Percentiles rank a stretch among this genome's conserved stretches.
These are phyloP conservation scores for Chlorella variabilis DNA, from an alignment of 163 green algal species.

Conservation along the genomic window DNA sequence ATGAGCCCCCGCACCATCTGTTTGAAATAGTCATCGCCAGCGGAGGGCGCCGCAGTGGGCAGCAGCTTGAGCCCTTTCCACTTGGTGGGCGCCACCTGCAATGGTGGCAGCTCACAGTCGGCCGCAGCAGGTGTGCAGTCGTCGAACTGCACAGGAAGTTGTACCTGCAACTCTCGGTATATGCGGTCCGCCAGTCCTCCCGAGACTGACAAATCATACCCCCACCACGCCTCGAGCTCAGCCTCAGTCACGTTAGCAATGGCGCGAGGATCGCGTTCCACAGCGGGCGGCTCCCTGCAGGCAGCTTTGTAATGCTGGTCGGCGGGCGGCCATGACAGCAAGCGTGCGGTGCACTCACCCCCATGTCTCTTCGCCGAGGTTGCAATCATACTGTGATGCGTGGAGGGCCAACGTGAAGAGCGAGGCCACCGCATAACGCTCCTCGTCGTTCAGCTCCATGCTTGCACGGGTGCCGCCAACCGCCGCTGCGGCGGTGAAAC, in stretches of 20 bases:
- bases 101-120: no score
- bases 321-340: neutral
- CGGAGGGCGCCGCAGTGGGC: slow-evolving; percentile 35
- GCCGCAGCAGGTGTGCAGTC: neutral
- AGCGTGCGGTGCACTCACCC: slow-evolving; percentile 22
- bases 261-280: slow-evolving; percentile 7
- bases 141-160: neutral
- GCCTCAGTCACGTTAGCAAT: slow-evolving; percentile 23
- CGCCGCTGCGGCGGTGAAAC: no score
- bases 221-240: slow-evolving; percentile 70
- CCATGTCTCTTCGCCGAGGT: slow-evolving; percentile 13
- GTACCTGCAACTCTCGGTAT: slow-evolving; percentile 38
- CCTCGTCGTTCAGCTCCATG: slow-evolving; percentile 42
- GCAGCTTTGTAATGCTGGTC: neutral
- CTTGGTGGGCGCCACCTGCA: slow-evolving; percentile 48
- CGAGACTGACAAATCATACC: slow-evolving; percentile 59
- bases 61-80: slow-evolving; percentile 61
- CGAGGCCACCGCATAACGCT: slow-evolving; percentile 70
- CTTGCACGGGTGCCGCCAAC: neutral
- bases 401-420: slow-evolving; percentile 85
- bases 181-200: slow-evolving; percentile 59
- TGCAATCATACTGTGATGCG: slow-evolving; percentile 13
- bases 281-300: slow-evolving; percentile 28
- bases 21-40: neutral
- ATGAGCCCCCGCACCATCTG: slow-evolving; percentile 29